A percentile compares a stretch with the other conserved stretches of the same genome.
Evolutionary conservation across 768 basidiomycete genomes (phyloP).

Genomic region (Pleurotus ostreatus): DNA sequence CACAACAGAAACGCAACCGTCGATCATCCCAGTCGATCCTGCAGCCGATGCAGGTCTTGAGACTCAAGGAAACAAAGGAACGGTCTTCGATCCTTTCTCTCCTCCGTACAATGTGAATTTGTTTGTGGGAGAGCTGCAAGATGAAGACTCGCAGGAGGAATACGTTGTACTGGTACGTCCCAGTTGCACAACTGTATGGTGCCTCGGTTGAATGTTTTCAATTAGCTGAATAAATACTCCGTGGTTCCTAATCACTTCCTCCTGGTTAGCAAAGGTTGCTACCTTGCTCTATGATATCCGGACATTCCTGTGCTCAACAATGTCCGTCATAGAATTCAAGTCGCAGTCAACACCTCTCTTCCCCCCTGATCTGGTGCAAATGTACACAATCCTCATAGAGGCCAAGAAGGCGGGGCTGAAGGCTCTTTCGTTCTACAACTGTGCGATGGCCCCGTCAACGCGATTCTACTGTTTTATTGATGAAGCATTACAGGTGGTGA

Average conservation of each 20-base stretch:
- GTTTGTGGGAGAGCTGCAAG: slow-evolving; percentile 69
- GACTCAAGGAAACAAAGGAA: slow-evolving; percentile 20
- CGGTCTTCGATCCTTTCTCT: slow-evolving; percentile 67
- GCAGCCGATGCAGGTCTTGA: slow-evolving; percentile 20
- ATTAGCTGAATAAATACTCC: slow-evolving; percentile 82
- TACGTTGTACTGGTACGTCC: slow-evolving; percentile 67
- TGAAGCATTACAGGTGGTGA: slow-evolving; percentile 51
- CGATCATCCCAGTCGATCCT: slow-evolving; percentile 27
- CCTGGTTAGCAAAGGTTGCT: slow-evolving; percentile 77
- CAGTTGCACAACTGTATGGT: neutral
- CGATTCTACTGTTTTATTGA: neutral
- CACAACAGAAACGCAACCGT: slow-evolving; percentile 35
- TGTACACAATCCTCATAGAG: slow-evolving; percentile 70
- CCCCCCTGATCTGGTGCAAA: slow-evolving; percentile 74
- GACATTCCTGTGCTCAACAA: neutral
- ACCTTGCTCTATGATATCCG: neutral
- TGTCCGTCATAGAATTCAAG: slow-evolving; percentile 49
- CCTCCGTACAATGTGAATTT: slow-evolving; percentile 82
- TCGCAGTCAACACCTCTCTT: slow-evolving; percentile 78
- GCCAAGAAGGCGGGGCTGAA: slow-evolving; percentile 55
- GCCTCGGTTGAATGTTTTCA: neutral
- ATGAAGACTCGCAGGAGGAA: slow-evolving; percentile 50
- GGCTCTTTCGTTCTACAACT: slow-evolving; percentile 89
- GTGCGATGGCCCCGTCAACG: slow-evolving; percentile 33
- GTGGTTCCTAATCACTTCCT: slow-evolving; percentile 84